Evolutionary conservation across 345 rosid genomes (phyloP), one percentile per base, ranked within the genome.

Genomic region (Murraya koenigii): DNA sequence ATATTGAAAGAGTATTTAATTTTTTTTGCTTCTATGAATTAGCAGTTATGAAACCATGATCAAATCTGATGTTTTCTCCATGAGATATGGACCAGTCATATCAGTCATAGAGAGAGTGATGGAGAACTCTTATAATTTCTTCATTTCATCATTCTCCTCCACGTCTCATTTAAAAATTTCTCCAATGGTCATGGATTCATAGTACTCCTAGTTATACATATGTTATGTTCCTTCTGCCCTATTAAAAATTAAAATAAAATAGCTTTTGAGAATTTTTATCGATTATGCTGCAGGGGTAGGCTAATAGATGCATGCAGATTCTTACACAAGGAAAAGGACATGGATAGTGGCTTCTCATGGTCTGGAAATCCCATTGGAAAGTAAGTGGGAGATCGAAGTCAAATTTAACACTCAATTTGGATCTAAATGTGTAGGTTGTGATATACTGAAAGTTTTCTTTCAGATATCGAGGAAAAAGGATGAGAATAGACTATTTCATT

Each of bases 281-380:
- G 61, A 75, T 74, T 74, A 33, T 84, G 83, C 80, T 77, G 58
- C 80, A 94, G 97, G 88, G 98, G 98, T 85, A 88, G 80, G 82
- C 95, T 96, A 67, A 81, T 92, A 69, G 98, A 96, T 78, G 95
- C 95, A 47, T 94, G 92, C 83, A 90, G 99, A 83, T 82, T 80
- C 82, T 77, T 94, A 80, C 94, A 96, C 89, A 88, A 87, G 81
- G 97, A 92, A 76, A 89, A 78, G 84, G 98, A 96, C 86, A 90
- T 87, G 95, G 98, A 92, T 15, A 59, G 82, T 77, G 99, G 99
- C 76, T 96, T 96, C 86, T 95, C 99, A 64, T 93, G 98, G 97
- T 94, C 94, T 11, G 97, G 98, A 60, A 54, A 93, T 77, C 97
- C 97, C 20, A 85, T 94, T 77, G 98, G 97, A 78, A 95, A 93